Base-by-base conservation (phyloP, 768 basidiomycete species). In the Trametes sanguinea region DNA sequence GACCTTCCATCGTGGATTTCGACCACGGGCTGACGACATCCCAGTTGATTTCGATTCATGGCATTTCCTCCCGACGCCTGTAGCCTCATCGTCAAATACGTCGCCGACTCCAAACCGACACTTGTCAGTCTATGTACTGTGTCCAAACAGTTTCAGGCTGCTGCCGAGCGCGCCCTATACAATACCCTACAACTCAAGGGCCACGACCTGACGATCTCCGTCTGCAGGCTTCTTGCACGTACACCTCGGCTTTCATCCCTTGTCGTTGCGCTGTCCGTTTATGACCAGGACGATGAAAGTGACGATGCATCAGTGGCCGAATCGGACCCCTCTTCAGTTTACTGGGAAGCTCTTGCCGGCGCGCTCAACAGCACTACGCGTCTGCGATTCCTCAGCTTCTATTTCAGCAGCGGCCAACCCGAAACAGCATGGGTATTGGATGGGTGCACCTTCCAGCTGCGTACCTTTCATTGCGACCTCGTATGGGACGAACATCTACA, bases 381-480 rank as follows among this genome's bases (percentile, higher is more conserved):
- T 35, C 76, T 89, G 35, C 82, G 77, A 4, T 81, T 80, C 69
- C 76, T 89, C 63, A 83, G 80, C 63, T 75, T 89, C 51, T 77
- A 82, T 63, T 46, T 78, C 17, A 68, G 73, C 32, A 65, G 58
- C 11, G 54, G 63, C 16, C 70, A 76, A 16, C 37, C 63, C 29
- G 69, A 71, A 22, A 68, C 70, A 11, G 73, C 78, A 1, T 79
- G 78, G 78, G 73, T 79, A 46, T 71, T 79, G 8, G 53, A 72
- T 3, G 73, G 71, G 2, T 80, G 78, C 60, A 70, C 73, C 0
- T 89, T 88, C 66, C 81, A 74, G 35, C 83, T 89, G n/a, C 79
- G 74, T 37, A 78, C 76, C 16, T 86, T 89, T 61, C 83, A 85
- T 64, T 87, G 85, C 68, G 88, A 89, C 69, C 77, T 89, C 45